Evolutionary conservation across 352 stramenopile genomes (phyloP).

Genomic region (Globisporangium okanoganense): DNA sequence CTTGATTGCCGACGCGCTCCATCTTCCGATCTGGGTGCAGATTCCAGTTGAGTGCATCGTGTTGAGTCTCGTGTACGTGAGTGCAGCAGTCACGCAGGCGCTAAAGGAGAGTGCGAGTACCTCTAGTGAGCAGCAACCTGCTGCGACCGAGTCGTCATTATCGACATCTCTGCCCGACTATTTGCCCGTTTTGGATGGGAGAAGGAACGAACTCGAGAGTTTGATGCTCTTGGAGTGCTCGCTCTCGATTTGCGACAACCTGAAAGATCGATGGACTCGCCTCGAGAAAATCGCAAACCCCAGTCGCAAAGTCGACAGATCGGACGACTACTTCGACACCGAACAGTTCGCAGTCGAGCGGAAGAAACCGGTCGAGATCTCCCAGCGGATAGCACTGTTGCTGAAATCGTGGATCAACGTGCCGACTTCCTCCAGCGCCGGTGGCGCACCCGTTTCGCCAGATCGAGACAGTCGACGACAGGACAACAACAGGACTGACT

Average conservation of each 20-base stretch:
- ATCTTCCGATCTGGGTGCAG: slow-evolving; percentile 61
- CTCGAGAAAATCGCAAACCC: slow-evolving; percentile 48
- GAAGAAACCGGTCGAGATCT: slow-evolving; percentile 53
- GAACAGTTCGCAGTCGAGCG: slow-evolving; percentile 53
- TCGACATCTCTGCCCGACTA: slow-evolving; percentile 31
- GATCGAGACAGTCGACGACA: slow-evolving; percentile 2
- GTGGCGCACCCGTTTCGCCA: slow-evolving; percentile 9
- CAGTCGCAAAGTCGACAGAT: slow-evolving; percentile 19
- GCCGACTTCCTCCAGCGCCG: slow-evolving; percentile 7
- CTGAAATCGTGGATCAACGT: slow-evolving; percentile 60
- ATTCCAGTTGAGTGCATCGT: slow-evolving; percentile 60
- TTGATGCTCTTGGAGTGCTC: slow-evolving; percentile 56
- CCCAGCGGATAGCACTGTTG: slow-evolving; percentile 39
- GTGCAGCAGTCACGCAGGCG: slow-evolving; percentile 40
- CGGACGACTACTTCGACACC: slow-evolving; percentile 41
- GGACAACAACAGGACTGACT: slow-evolving; percentile 11
- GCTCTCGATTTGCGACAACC: slow-evolving; percentile 39
- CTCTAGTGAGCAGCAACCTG: neutral
- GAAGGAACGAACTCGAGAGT: slow-evolving; percentile 36
- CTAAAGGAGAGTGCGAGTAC: slow-evolving; percentile 19
- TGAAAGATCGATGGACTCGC: slow-evolving; percentile 65
- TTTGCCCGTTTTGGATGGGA: slow-evolving; percentile 40
- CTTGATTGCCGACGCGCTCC: slow-evolving; percentile 46
- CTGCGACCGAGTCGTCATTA: neutral
- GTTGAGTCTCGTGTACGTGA: slow-evolving; percentile 67